Percentiles rank a stretch among this genome's conserved stretches.
phyloP scores from a whole-genome alignment of 345 rosid genomes.

The Dipteronia sinensis region DNA sequence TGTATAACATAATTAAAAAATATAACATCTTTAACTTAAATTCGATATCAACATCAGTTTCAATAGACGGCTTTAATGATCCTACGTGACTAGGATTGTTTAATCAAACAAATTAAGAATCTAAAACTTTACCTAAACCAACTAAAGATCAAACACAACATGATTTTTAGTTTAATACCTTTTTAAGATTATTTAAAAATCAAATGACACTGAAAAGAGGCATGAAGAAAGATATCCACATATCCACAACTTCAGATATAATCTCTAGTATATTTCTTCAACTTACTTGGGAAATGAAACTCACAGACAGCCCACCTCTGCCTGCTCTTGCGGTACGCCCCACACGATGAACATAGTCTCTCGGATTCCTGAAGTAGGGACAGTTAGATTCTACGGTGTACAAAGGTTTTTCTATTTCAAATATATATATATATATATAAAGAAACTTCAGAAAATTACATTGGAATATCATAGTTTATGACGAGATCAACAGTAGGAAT shows the following conservation, averaged over 20 bases:
- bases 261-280: neutral
- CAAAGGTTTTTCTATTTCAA: neutral
- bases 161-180: too few species aligned
- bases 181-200: too few species aligned
- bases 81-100: neutral
- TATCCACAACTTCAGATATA: too few species aligned
- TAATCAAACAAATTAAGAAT: too few species aligned
- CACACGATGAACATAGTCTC: conserved; percentile 96
- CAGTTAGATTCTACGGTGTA: neutral
- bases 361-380: conserved; percentile 56
- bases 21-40: neutral
- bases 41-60: neutral
- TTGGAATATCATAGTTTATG: conserved; percentile 89
- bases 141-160: too few species aligned
- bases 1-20: neutral
- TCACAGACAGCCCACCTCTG: conserved; percentile 74
- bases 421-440: neutral
- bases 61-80: neutral
- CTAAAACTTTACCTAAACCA: neutral
- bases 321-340: conserved; percentile 99
- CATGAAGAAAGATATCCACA: neutral
- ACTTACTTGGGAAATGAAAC: conserved; percentile 78
- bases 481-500: conserved; percentile 97
- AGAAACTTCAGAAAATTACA: conserved; percentile 39
- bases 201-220: too few species aligned